Evolutionary conservation across 495 filamentous ascomycete species (phyloP).

Genomic region (Opeltia flavorubescens): DNA sequence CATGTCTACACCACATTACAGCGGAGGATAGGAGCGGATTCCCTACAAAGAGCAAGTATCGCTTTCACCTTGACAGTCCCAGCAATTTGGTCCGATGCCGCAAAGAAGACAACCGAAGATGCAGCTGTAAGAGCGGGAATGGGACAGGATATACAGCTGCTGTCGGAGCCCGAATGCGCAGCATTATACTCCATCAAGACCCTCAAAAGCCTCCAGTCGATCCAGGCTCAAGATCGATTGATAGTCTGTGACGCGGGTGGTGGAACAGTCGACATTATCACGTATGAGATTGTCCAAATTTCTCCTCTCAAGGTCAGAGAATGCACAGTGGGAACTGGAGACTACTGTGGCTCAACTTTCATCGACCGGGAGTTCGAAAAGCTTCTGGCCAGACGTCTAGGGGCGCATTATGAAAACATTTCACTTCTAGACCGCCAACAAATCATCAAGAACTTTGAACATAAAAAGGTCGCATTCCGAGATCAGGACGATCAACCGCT

Average conservation of each 20-base stretch:
- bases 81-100: conserved; percentile 37
- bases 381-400: conserved; percentile 23
- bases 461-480: conserved; percentile 6
- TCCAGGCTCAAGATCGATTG: conserved; percentile 25
- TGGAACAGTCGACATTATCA: conserved; percentile 40
- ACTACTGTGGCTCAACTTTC: conserved; percentile 39
- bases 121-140: conserved; percentile 37
- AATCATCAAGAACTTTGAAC: conserved; percentile 3
- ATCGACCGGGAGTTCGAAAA: conserved; percentile 34
- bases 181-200: conserved; percentile 35
- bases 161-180: conserved; percentile 49
- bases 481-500: neutral
- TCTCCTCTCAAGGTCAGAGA: conserved; percentile 35
- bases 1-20: conserved; percentile 27
- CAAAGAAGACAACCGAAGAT: conserved; percentile 29
- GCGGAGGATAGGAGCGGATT: conserved; percentile 21
- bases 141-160: conserved; percentile 30
- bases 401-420: conserved; percentile 5
- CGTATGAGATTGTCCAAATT: conserved; percentile 38
- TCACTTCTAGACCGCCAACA: conserved; percentile 3
- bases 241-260: conserved; percentile 43
- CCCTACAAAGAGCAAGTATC: conserved; percentile 17
- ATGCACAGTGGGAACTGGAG: conserved; percentile 34
- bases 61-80: conserved; percentile 37
- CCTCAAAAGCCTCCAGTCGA: conserved; percentile 15